phyloP scores from a whole-genome alignment of 768 basidiomycete genomes.

The Agaricus blazei region DNA sequence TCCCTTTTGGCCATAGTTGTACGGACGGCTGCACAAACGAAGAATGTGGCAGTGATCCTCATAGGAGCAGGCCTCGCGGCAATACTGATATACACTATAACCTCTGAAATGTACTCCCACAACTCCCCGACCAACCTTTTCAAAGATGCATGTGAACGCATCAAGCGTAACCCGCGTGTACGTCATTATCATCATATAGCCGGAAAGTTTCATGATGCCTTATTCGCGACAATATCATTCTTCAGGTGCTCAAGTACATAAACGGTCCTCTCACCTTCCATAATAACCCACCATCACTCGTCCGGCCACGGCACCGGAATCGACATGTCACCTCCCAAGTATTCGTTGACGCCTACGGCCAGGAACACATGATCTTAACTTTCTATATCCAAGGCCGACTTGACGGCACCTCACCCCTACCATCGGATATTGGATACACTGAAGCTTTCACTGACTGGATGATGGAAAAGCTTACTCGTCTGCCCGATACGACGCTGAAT shows the following conservation, averaged over 20 bases:
- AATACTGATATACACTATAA: conserved; percentile 72
- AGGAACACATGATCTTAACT: conserved; percentile 80
- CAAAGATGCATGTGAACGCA: conserved; percentile 51
- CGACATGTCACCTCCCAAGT: conserved; percentile 78
- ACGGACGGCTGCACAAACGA: conserved; percentile 44
- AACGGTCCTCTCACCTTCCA: conserved; percentile 68
- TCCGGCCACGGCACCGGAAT: conserved; percentile 77
- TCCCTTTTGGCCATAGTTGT: conserved; percentile 27
- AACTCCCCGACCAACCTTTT: conserved; percentile 85
- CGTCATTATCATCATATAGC: conserved; percentile 8
- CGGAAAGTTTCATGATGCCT: background rate
- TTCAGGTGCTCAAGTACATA: conserved; percentile 65
- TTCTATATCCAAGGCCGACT: conserved; percentile 72
- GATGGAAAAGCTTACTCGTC: conserved; percentile 27
- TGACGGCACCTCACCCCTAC: conserved; percentile 28
- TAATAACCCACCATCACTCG: conserved; percentile 72
- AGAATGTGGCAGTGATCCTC: conserved; percentile 53
- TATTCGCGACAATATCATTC: background rate
- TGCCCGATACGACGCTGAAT: conserved; percentile 53
- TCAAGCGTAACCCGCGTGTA: conserved; percentile 42
- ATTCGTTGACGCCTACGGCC: conserved; percentile 64
- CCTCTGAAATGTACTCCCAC: conserved; percentile 81
- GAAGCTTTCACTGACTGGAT: conserved; percentile 40
- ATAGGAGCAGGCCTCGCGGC: conserved; percentile 79
- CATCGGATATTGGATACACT: conserved; percentile 38